These are phyloP conservation scores for Edaphochlamys debaryana DNA, from an alignment of 139 green algal species.

Conservation along the genomic window DNA sequence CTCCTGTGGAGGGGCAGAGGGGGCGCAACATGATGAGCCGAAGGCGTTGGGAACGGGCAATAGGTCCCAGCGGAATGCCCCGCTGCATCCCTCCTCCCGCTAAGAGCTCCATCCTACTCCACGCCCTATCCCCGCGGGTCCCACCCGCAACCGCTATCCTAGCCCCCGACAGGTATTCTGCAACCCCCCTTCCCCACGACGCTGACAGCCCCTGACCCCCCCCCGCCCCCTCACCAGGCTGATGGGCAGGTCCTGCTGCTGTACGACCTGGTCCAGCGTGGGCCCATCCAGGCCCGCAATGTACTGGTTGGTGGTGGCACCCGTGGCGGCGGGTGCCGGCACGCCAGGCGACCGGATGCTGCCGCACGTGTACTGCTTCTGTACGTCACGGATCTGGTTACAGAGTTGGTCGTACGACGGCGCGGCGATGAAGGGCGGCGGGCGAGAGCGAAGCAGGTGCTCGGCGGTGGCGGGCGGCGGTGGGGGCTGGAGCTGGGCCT, in stretches of 20 bases:
- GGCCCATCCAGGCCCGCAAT: conserved; percentile 58
- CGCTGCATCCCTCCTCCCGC: too few relatives aligned
- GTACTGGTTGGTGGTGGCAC: conserved; percentile 29
- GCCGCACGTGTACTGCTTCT: conserved; percentile 62
- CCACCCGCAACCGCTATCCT: too few relatives aligned
- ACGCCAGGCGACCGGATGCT: neutral
- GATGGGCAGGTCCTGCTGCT: conserved; percentile 46
- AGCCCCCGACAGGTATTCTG: too few relatives aligned
- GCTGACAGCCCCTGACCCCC: too few relatives aligned
- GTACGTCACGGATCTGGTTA: conserved; percentile 57
- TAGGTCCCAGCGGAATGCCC: too few relatives aligned
- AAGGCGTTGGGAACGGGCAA: too few relatives aligned
- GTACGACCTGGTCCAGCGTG: conserved; percentile 48
- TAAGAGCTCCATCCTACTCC: neutral
- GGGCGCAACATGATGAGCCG: too few relatives aligned
- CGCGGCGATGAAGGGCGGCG: conserved; percentile 39
- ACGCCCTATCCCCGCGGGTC: too few relatives aligned
- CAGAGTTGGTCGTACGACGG: conserved; percentile 48
- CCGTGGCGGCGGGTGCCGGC: neutral
- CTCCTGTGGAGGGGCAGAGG: neutral
- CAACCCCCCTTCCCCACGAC: too few relatives aligned
- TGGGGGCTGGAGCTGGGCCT: conserved; percentile 40
- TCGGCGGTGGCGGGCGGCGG: conserved; percentile 45
- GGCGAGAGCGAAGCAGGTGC: conserved; percentile 46
- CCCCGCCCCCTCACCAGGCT: conserved; percentile 40